Evolutionary conservation across 192 early-diverging fungal species (phyloP), one percentile per base, ranked within the genome.

Genomic region (Lunasporangiospora selenospora): DNA sequence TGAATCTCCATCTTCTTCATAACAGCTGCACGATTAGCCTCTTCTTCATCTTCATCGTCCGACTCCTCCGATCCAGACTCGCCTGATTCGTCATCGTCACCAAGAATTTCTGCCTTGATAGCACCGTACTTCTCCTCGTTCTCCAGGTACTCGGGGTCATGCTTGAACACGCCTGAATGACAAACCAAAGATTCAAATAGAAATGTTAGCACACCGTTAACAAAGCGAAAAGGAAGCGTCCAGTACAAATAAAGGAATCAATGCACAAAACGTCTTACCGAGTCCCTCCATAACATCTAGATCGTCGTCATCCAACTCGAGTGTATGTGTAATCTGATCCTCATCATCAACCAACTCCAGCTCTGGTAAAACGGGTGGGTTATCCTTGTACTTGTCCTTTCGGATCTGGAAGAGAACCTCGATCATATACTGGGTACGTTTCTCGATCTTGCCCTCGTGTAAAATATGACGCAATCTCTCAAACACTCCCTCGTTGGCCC

Each of bases 391-490:
- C 50, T 93, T 93, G 45, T 96, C 94, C 49, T 93, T 93, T 33
- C 96, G 84, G 21, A 95, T 85, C 82, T 98, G 95, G 70, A 98
- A 97, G 29, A 98, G 62, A 18, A 96, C 95, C 75, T 98, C 96
- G 29, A 98, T 92, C 95, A 97, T 98, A 58, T 97, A 94, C 75
- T 98, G 95, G 5, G 93, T 88, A 62, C 96, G 92, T 66, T 93
- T 95, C 53, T 97, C 95, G 42, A 98, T 94, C 33, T 87, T 83
- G 9, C 93, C 94, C 65, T 98, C 95, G 64, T 98, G 95, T 33
- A 98, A 75, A 45, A 97, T 93, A 4, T 90, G 87, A 24, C 95
- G 85, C 62, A 98, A 93, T 6, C 95, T 87, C 61, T 98, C 95
- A 78, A 93, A 98, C 23, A 97, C 88, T 19, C 87, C 89, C 59